Base-by-base conservation (phyloP, 106 monocot species). In the Iris macrosiphon region DNA sequence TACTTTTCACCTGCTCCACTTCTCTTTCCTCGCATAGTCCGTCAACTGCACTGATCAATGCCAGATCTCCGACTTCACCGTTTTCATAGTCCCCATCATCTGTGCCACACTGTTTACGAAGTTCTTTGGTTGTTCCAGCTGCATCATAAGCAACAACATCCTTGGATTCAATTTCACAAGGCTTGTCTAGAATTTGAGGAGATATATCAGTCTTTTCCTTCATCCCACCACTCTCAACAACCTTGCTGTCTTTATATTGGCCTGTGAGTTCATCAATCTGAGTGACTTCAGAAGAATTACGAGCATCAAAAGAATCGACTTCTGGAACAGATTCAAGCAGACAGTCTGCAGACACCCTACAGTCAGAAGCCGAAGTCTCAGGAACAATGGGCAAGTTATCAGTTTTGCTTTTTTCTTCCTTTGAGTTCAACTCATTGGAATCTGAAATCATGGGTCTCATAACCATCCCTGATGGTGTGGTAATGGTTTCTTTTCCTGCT, bases 71-170 rank as follows among this genome's bases (percentile, higher is more conserved):
- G 2, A 61, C 32, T 40, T 60, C 49, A 33, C 45, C 68, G 48
- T 63, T 60, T 40, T 62, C 57, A 55, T 23, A 45, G 27, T 68
- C 44, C 15, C 53, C 28, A 54, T 28, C 54, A 60, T 25, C 29
- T 57, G 35, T 35, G 39, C 23, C 38, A 42, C 21, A 22, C 26
- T 24, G 45, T 45, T 46, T 27, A 45, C 7, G 27, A 59, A 30
- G n/a, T n/a, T 27, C 30, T 17, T 16, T 46, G 0, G 14, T n/a
- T 11, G 28, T 11, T 53, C 9, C 41, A 34, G 3, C 16, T 52
- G 35, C 22, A 23, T 0, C 30, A 35, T 33, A 23, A 67, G 48
- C 40, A 40, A 40, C 33, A 60, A 6, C 27, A 40, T 73, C 31
- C 17, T 52, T 52, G 17, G 43, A 35, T 55, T 41, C 20, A 55